A percentile compares a stretch with the other conserved stretches of the same genome.
phyloP scores from a whole-genome alignment of 306 rosid genomes.

The Begonia peltatifolia region DNA sequence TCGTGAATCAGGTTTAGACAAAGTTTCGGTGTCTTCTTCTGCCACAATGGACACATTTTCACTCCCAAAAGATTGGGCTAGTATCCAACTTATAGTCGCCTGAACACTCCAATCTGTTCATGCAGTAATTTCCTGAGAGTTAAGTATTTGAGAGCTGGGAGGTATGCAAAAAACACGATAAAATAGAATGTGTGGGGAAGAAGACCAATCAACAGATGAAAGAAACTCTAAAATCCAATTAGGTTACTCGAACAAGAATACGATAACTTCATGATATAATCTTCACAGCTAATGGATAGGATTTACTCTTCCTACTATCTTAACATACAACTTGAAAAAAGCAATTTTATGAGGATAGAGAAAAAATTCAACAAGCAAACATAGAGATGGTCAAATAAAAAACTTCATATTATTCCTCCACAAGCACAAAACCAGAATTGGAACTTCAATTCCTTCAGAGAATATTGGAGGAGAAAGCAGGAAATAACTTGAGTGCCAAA shows the following conservation, averaged over 20 bases:
- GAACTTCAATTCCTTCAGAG: too few relatives aligned
- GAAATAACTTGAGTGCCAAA: too few relatives aligned
- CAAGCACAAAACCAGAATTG: too few relatives aligned
- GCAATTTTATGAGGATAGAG: too few relatives aligned
- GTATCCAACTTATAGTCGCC: constrained; percentile 66
- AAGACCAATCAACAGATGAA: background rate
- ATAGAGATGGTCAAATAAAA: too few relatives aligned
- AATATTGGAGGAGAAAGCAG: too few relatives aligned
- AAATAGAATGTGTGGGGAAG: background rate
- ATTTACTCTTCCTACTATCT: too few relatives aligned
- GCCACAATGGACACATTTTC: constrained; percentile 64
- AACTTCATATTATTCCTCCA: too few relatives aligned
- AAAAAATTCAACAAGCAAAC: too few relatives aligned
- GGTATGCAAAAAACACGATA: background rate
- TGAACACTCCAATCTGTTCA: constrained; percentile 82
- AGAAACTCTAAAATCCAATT: background rate
- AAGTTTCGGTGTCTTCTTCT: constrained; percentile 60
- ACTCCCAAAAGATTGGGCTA: constrained; percentile 49
- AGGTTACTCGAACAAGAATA: background rate
- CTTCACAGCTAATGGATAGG: too few relatives aligned
- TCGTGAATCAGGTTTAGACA: constrained; percentile 44
- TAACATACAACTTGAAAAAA: too few relatives aligned
- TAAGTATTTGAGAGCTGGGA: constrained; percentile 8
- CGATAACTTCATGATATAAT: too few relatives aligned
- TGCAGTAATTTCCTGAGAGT: constrained; percentile 14